Evolutionary conservation across 2,329 filamentous ascomycete species (phyloP).

Genomic region (Sporothrix inflata): DNA sequence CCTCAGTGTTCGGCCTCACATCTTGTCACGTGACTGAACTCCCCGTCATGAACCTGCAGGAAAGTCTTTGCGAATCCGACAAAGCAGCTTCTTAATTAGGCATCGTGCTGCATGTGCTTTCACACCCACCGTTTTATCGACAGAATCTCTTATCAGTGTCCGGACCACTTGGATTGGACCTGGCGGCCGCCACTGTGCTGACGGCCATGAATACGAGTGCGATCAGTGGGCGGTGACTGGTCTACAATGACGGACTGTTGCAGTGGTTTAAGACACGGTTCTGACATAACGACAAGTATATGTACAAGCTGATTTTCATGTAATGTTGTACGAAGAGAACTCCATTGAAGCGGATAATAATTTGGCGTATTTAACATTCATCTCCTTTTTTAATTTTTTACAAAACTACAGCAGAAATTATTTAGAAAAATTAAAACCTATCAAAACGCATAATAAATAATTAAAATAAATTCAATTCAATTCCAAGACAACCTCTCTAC

Average conservation of each 20-base stretch:
- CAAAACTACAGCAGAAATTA: too few species aligned
- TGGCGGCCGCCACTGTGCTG: neutral
- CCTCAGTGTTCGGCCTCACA: neutral
- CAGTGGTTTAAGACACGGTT: neutral
- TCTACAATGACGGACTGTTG: neutral
- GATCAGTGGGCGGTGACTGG: neutral
- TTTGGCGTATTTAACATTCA: too few species aligned
- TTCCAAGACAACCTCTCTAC: too few species aligned
- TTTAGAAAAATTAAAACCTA: too few species aligned
- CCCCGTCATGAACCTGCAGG: neutral
- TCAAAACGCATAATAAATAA: neutral
- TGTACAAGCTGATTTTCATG: too few species aligned
- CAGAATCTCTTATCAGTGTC: neutral
- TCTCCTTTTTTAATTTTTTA: too few species aligned
- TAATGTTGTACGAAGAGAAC: too few species aligned
- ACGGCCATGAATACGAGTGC: neutral
- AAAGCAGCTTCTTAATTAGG: conserved; percentile 8
- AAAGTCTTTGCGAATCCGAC: neutral
- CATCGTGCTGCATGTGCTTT: neutral
- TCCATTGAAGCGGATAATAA: too few species aligned
- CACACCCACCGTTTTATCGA: neutral
- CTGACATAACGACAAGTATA: neutral
- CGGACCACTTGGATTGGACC: neutral
- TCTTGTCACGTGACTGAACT: neutral
- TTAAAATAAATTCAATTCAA: neutral